Conservation (phyloP, 345 rosid genomes). For the Carallia pectinifolia region DNA sequence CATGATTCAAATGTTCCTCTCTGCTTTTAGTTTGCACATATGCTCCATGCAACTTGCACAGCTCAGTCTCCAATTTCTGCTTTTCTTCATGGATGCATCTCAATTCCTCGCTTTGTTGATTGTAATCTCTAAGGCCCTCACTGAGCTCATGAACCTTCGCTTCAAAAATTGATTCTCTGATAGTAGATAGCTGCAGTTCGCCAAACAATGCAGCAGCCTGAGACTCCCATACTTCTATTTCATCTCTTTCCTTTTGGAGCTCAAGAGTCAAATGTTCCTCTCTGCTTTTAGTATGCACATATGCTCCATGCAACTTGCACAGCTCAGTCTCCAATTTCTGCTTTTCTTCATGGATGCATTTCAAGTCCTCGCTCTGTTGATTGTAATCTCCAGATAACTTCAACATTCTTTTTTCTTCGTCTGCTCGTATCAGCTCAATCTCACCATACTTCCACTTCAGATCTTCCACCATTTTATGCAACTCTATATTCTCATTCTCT, state of each 20-base stretch:
- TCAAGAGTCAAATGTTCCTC: slow-evolving; percentile 53
- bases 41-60: slow-evolving; percentile 42
- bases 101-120: slow-evolving; percentile 46
- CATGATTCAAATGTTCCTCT: slow-evolving; percentile 52
- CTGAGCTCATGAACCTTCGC: slow-evolving; percentile 41
- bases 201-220: slow-evolving; percentile 48
- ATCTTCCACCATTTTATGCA: slow-evolving; percentile 46
- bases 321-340: slow-evolving; percentile 48
- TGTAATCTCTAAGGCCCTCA: slow-evolving; percentile 42
- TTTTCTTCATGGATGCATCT: slow-evolving; percentile 37
- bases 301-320: slow-evolving; percentile 39
- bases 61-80: slow-evolving; percentile 45
- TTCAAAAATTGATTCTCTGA: slow-evolving; percentile 54
- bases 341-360: slow-evolving; percentile 37
- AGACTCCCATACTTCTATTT: slow-evolving; percentile 56
- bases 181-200: slow-evolving; percentile 50
- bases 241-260: slow-evolving; percentile 43
- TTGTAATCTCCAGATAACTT: slow-evolving; percentile 54
- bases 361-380: slow-evolving; percentile 44
- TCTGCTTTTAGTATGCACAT: slow-evolving; percentile 44
- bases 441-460: slow-evolving; percentile 61
- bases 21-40: slow-evolving; percentile 43
- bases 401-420: slow-evolving; percentile 46
- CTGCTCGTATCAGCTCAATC: slow-evolving; percentile 42
- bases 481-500: slow-evolving; percentile 40